Percentiles rank a stretch among this genome's conserved stretches.
These are phyloP conservation scores for Erythrobasidium hasegawianum DNA, from an alignment of 1,284 basidiomycete genomes.

Conservation along the genomic window DNA sequence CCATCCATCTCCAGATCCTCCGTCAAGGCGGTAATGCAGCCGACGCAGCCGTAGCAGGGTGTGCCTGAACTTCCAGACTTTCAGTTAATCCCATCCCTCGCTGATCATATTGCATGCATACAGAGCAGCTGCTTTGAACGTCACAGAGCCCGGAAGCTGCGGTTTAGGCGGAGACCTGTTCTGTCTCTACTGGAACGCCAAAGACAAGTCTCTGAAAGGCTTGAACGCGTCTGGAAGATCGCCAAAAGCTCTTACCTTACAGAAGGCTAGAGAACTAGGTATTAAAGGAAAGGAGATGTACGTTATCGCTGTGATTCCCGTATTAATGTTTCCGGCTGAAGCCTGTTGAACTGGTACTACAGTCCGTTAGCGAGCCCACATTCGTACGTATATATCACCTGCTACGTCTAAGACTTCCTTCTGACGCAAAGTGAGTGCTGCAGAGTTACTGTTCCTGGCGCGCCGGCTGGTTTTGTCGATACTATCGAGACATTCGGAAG, in stretches of 20 bases:
- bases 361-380: constrained; percentile 39
- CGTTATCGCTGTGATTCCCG: neutral
- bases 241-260: constrained; percentile 72
- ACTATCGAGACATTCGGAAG: constrained; percentile 77
- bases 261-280: constrained; percentile 67
- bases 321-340: no score
- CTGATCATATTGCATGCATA: no score
- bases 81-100: no score
- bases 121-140: constrained; percentile 34
- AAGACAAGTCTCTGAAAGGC: constrained; percentile 68
- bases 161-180: constrained; percentile 36
- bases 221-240: constrained; percentile 82
- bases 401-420: no score
- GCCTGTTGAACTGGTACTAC: no score
- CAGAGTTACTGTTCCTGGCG: constrained; percentile 83
- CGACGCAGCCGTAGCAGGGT: constrained; percentile 35
- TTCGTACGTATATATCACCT: constrained; percentile 36
- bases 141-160: constrained; percentile 33
- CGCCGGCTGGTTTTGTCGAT: constrained; percentile 92
- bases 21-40: constrained; percentile 34
- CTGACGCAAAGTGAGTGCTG: no score
- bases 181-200: constrained; percentile 31
- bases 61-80: no score
- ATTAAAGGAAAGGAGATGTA: constrained; percentile 57
- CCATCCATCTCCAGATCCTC: constrained; percentile 12